Percentiles rank a stretch among this genome's conserved stretches.
Conservation (phyloP, 768 basidiomycete genomes). For the Leucocoprinus birnbaumii region DNA sequence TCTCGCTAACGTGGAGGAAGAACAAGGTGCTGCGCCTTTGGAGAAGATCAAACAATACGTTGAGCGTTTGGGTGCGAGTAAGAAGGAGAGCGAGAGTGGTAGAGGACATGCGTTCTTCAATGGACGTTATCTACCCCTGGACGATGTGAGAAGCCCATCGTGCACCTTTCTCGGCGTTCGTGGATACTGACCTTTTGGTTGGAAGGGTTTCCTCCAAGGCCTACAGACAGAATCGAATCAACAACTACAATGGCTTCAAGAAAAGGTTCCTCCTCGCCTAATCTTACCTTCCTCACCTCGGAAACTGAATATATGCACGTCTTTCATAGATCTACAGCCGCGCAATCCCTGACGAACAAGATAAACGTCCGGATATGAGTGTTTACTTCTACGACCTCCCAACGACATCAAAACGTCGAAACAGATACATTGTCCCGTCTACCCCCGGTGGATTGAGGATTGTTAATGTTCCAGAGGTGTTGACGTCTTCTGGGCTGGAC, state of each 20-base stretch:
- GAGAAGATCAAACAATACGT: conserved; percentile 51
- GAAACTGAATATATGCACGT: not conserved
- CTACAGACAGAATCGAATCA: conserved; percentile 57
- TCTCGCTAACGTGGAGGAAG: conserved; percentile 24
- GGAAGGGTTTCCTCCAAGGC: conserved; percentile 60
- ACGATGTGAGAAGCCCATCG: conserved; percentile 51
- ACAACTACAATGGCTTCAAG: conserved; percentile 70
- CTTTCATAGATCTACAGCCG: conserved; percentile 56
- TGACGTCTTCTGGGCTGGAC: conserved; percentile 41
- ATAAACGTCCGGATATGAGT: conserved; percentile 44
- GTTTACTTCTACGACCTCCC: conserved; percentile 93
- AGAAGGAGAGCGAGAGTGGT: conserved; percentile 26
- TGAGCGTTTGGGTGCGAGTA: conserved; percentile 52
- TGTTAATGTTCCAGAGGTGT: conserved; percentile 53
- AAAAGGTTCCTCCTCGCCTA: too few relatives aligned
- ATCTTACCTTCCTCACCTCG: conserved; percentile 2
- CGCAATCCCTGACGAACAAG: conserved; percentile 50
- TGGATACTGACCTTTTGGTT: conserved; percentile 3
- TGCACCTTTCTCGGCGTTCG: not conserved
- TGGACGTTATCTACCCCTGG: conserved; percentile 72
- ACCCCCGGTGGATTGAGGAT: conserved; percentile 47
- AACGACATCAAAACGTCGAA: conserved; percentile 65
- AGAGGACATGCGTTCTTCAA: conserved; percentile 82
- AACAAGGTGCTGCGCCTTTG: conserved; percentile 37
- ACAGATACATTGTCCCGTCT: conserved; percentile 65